Evolutionary conservation across 768 basidiomycete genomes (phyloP), one percentile per base, ranked within the genome.

Genomic region (Tulasnella sp.): DNA sequence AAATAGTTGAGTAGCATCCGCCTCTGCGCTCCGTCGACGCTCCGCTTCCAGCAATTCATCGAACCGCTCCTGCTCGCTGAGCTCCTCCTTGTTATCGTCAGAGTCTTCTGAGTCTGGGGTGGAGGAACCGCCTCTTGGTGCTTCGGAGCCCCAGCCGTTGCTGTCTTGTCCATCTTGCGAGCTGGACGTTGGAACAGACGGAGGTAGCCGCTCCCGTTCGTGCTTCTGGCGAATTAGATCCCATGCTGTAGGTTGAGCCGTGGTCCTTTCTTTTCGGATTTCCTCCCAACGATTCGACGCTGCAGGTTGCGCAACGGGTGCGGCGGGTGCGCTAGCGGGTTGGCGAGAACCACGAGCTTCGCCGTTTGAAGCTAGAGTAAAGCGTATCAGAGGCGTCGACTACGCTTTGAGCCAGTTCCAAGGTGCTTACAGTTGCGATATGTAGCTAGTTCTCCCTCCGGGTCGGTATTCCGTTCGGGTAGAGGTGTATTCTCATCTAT

Each of bases 31-130:
- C 71, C 64, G 82, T 75, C 83, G 85, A 77, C 90, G 85, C 79
- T 91, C 90, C 29, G 85, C 85, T 78, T 90, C 89, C 67, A 90
- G 78, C 78, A 90, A 80, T 36, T 86, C 88, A 78, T 90, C 88
- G 78, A 91, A 91, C 72, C 82, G 83, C 11, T 86, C 88, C 79
- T 90, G 90, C 70, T 88, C 88, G 0, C 79, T 71, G 4, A 82
- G 81, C 52, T 87, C 85, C 34, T 85, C 85, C 68, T 83, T 79
- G 11, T 77, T 34, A 34, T 67, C 15, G 2, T 74, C 73, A 14
- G 19, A 19, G 17, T 14, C n/a, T 37, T 31, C 49, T 9, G 31
- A 36, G n/a, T 74, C 45, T 34, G 45, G 2, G 11, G 58, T 25
- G 29, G 58, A 64, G n/a, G 54, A 8, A 31, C n/a, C 25, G n/a